Base-by-base conservation (phyloP, 495 filamentous ascomycete genomes). In the Penicillium chermesinum region DNA sequence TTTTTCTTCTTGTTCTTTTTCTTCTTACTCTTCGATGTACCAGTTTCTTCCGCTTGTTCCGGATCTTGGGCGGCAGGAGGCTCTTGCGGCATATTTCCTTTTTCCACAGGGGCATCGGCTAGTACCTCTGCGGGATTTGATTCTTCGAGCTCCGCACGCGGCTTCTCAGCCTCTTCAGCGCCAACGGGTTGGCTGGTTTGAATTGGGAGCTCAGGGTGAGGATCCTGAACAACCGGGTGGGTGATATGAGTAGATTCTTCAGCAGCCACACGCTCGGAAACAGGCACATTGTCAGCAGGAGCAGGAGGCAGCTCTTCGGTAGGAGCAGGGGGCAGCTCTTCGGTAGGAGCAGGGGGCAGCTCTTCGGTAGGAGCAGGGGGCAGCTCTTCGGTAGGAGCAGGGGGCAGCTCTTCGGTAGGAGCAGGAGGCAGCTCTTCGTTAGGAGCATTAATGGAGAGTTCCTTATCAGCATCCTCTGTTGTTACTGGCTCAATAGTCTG, bases 1-100 rank as follows among this genome's bases (percentile, higher is more conserved):
- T 64, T 65, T 33, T 55, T 55, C 50, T 61, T 70, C 33, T 67
- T 66, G 48, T 71, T 69, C 41, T 65, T 65, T 25, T 61, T 61
- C 42, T 59, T 62, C 50, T 64, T 64, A 27, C 25, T 30, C 25
- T 30, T 30, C 4, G 25, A 30, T 5, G 5, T 30, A 10, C 25
- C 25, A 10, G 25, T 10, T 30, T 17, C 38, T 42, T 46, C 44
- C 22, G 54, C 50, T 20, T 20, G 15, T 17, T 22, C 9, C 0
- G 47, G 48, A 20, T 43, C 36, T 36, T 61, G 38, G 6, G 34
- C n/a, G n/a, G n/a, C n/a, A n/a, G n/a, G n/a, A n/a, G n/a, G n/a
- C n/a, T n/a, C n/a, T n/a, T n/a, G n/a, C n/a, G n/a, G n/a, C n/a
- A n/a, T n/a, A n/a, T n/a, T n/a, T n/a, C n/a, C n/a, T n/a, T n/a